Evolutionary conservation across 768 basidiomycete genomes (phyloP).

Genomic region (Tubosaeta sp.): DNA sequence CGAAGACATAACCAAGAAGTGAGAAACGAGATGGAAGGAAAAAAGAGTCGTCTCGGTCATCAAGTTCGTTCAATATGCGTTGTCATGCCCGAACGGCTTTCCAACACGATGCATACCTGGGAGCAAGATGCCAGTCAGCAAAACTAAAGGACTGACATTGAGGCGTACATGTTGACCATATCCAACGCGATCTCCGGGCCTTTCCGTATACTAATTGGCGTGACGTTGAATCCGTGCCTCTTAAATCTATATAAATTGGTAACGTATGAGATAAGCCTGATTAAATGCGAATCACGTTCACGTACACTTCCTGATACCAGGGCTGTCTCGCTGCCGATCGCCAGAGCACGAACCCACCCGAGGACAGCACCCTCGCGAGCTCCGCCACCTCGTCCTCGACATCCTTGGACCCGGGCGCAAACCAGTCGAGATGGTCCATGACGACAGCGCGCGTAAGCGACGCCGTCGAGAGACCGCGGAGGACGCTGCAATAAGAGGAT

Average conservation of each 20-base stretch:
- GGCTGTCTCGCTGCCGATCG: conserved; percentile 59
- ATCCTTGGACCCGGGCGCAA: conserved; percentile 43
- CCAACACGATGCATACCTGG: conserved; percentile 33
- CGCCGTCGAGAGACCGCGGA: conserved; percentile 38
- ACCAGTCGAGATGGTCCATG: conserved; percentile 71
- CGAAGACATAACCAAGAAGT: neutral
- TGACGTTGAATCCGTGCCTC: conserved; percentile 49
- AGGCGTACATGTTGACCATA: conserved; percentile 62
- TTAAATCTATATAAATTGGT: conserved; percentile 38
- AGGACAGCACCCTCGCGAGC: conserved; percentile 51
- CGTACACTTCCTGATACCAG: conserved; percentile 57
- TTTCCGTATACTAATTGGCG: conserved; percentile 48
- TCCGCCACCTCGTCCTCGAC: conserved; percentile 51
- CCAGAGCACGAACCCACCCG: conserved; percentile 63
- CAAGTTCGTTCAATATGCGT: neutral
- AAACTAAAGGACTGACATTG: neutral
- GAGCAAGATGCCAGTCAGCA: neutral
- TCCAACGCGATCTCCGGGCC: conserved; percentile 51
- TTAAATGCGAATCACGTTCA: neutral
- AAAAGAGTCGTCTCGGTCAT: neutral
- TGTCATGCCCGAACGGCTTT: conserved; percentile 22
- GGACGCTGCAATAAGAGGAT: conserved; percentile 31
- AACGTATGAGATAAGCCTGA: neutral
- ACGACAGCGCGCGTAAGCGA: conserved; percentile 61
- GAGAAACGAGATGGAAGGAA: neutral